phyloP scores from a whole-genome alignment of 768 basidiomycete species.

The Pilatotrama ljubarskyi region DNA sequence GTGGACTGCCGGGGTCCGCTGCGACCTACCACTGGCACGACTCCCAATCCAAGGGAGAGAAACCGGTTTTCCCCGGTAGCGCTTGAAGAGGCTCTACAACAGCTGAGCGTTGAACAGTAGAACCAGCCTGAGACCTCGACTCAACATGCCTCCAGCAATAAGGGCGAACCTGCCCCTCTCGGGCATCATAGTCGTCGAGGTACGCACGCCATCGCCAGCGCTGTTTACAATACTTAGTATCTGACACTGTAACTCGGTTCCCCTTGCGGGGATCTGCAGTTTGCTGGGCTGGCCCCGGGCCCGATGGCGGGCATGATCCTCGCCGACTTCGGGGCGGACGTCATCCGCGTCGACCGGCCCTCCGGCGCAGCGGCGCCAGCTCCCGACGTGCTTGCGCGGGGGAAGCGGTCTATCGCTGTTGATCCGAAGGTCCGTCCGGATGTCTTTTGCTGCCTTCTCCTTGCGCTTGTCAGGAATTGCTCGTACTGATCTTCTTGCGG shows the following conservation, averaged over 20 bases:
- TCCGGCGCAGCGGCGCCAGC: constrained; percentile 33
- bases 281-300: constrained; percentile 80
- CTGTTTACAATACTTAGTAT: neutral
- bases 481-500: neutral
- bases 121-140: no score
- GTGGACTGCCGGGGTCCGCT: no score
- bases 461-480: no score
- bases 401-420: constrained; percentile 75
- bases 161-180: constrained; percentile 13
- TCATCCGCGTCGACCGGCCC: constrained; percentile 71
- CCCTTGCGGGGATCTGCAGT: constrained; percentile 40
- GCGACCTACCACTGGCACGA: no score
- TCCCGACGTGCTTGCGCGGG: constrained; percentile 59
- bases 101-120: no score
- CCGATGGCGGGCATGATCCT: constrained; percentile 79
- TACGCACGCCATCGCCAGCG: constrained; percentile 4
- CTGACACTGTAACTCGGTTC: neutral
- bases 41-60: no score
- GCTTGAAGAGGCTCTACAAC: no score
- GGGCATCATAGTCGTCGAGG: constrained; percentile 28
- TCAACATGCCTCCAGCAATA: no score
- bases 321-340: constrained; percentile 77
- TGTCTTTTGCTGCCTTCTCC: neutral
- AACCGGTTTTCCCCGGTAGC: no score
- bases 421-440: constrained; percentile 54